A percentile compares a stretch with the other conserved stretches of the same genome.
Evolutionary conservation across 441 rosid genomes (phyloP).

Genomic region (Adansonia rubrostipa): DNA sequence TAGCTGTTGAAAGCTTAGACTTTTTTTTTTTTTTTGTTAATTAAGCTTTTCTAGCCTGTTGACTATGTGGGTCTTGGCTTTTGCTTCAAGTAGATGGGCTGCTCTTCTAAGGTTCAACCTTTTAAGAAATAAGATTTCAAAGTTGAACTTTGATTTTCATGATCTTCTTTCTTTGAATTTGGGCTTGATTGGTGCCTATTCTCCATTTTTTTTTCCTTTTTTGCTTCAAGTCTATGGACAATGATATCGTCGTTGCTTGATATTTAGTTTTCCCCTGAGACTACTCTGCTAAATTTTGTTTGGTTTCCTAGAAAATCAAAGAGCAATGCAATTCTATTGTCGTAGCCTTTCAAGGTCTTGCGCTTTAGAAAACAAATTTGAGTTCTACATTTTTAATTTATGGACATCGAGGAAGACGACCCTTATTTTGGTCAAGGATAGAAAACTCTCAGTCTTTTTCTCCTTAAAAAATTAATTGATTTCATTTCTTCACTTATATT

Average conservation of each 20-base stretch:
- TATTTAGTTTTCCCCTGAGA: constrained; percentile 2
- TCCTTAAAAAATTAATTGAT: neutral
- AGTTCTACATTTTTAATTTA: neutral
- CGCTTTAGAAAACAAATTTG: constrained; percentile 8
- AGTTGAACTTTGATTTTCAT: neutral
- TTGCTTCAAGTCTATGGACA: neutral
- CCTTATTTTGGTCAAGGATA: constrained; percentile 13
- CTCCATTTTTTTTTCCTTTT: neutral
- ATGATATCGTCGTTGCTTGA: constrained; percentile 3
- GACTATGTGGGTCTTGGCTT: constrained; percentile 28
- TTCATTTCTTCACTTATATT: neutral
- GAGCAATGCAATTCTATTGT: neutral
- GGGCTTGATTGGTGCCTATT: neutral
- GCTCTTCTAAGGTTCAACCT: constrained; percentile 20
- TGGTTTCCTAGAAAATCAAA: constrained; percentile 22
- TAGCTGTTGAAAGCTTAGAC: neutral
- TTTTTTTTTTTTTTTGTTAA: neutral
- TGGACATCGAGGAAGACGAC: neutral
- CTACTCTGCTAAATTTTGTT: neutral
- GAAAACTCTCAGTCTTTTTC: neutral
- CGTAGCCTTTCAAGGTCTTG: neutral
- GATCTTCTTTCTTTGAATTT: constrained; percentile 15
- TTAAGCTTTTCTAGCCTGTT: constrained; percentile 13
- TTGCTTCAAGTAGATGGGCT: neutral
- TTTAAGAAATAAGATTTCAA: neutral